Evolutionary conservation across 1,284 basidiomycete species (phyloP).

Genomic region (Tilletia setariae): DNA sequence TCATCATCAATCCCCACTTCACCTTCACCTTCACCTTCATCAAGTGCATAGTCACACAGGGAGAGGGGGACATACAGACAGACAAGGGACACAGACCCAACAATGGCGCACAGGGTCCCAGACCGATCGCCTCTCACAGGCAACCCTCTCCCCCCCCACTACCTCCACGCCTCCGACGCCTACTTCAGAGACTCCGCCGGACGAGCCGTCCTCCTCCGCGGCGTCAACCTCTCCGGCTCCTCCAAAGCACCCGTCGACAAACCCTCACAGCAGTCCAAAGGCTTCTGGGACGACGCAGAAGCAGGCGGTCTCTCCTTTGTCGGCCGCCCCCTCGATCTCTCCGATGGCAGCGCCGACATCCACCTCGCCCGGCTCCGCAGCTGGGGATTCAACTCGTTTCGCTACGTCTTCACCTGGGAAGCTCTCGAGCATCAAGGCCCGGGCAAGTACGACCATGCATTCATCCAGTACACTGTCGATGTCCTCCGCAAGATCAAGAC

Average conservation of each 20-base stretch:
- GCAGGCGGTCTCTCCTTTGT: conserved; percentile 70
- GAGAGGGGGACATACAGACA: too few relatives aligned
- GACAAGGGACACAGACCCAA: neutral
- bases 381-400: conserved; percentile 93
- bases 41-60: neutral
- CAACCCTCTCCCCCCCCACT: conserved; percentile 25
- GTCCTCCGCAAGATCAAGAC: conserved; percentile 86
- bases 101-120: conserved; percentile 2
- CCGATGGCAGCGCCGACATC: conserved; percentile 79
- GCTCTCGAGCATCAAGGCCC: conserved; percentile 87
- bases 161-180: conserved; percentile 43
- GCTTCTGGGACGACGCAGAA: conserved; percentile 86
- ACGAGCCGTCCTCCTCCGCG: conserved; percentile 78
- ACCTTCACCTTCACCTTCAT: too few relatives aligned
- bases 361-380: conserved; percentile 78
- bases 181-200: conserved; percentile 81
- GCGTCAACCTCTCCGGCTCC: conserved; percentile 86
- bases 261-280: conserved; percentile 61
- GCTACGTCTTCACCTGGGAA: conserved; percentile 93
- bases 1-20: too few relatives aligned
- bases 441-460: conserved; percentile 86
- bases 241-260: conserved; percentile 70
- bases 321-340: conserved; percentile 69
- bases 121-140: neutral
- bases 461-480: conserved; percentile 84